Base-by-base conservation (phyloP, 78 protist genomes). In the Parvularia atlantis region DNA sequence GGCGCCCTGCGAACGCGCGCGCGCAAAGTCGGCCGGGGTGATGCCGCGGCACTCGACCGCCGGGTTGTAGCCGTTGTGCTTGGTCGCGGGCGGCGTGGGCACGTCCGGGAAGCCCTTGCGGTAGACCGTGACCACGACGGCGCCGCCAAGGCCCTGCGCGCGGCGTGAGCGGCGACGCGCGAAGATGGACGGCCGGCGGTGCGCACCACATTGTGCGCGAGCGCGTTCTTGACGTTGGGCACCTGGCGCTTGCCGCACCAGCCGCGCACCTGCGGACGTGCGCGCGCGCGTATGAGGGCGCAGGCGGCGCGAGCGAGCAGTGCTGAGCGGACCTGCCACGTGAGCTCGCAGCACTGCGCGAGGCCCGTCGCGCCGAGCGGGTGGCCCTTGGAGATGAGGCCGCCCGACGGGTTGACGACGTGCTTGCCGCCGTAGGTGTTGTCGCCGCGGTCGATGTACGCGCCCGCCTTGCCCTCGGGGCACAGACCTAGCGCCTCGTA, bases 361-460 rank as follows among this genome's bases (percentile, higher is more conserved):
- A 61, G 60, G 3, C 75, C 75, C 24, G 75, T 58, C 17, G 66
- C 66, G 3, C 66, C 64, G 19, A 70, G 66, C 10, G 66, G 64
- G 63, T 69, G 73, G 61, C 71, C 75, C 75, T 69, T 69, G 63
- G 63, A 52, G 62, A 52, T 41, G 50, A 73, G 70, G n/a, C 78
- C 78, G 6, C 81, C 81, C 22, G 75, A 68, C 10, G 81, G 81
- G 58, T 76, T 76, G 63, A 76, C 61, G 31, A 76, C 75, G 48
- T 61, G 46, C 73, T 76, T 76, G 24, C 81, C 81, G 37, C 81
- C 81, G 69, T 68, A 76, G n/a, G 81, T 76, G 69, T 57, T 48
- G 73, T 66, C 66, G 26, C 73, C 73, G 37, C 30, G 3, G 56
- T 58, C 75, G 48, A 76, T 37, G 28, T 61, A 26, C 22, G 60